These are phyloP conservation scores for Boletus putidus DNA, from an alignment of 1,284 basidiomycete species.

Conservation along the genomic window DNA sequence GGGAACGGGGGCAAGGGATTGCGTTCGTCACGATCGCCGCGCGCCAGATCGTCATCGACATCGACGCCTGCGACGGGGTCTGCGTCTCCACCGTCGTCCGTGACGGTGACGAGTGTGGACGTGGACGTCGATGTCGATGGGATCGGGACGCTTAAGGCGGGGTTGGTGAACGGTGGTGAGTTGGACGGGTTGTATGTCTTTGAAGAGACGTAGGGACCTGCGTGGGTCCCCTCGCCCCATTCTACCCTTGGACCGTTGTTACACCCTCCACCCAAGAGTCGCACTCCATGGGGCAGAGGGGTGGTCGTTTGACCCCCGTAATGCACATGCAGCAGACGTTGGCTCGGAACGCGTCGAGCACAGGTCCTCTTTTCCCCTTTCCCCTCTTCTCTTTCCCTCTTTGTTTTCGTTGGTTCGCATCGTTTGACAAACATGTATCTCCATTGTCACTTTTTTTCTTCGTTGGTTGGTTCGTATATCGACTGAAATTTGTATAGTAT, in stretches of 20 bases:
- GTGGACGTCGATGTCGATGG: constrained; percentile 28
- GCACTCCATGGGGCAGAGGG: constrained; percentile 16
- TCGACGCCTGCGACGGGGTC: constrained; percentile 18
- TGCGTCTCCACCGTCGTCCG: constrained; percentile 24
- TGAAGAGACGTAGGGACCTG: constrained; percentile 23
- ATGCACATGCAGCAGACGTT: neutral
- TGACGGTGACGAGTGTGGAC: constrained; percentile 19
- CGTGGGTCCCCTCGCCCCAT: neutral
- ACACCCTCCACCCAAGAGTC: constrained; percentile 13
- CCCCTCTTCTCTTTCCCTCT: no score
- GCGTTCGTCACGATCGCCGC: constrained; percentile 13
- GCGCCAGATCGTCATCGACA: constrained; percentile 6
- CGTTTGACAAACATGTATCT: constrained; percentile 17
- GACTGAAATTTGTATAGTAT: constrained; percentile 28
- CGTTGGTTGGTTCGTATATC: constrained; percentile 16
- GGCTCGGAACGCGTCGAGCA: constrained; percentile 5
- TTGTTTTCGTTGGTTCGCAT: neutral
- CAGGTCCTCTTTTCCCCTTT: neutral
- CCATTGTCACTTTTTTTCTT: neutral
- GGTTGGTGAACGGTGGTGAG: constrained; percentile 35
- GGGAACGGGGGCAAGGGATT: neutral
- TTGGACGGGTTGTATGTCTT: constrained; percentile 37
- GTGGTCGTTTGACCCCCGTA: neutral
- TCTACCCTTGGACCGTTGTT: neutral
- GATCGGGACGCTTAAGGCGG: constrained; percentile 30